Percentiles rank a stretch among this genome's conserved stretches.
Evolutionary conservation across 495 filamentous ascomycete genomes (phyloP).

Genomic region (Aspergillus indologenus): DNA sequence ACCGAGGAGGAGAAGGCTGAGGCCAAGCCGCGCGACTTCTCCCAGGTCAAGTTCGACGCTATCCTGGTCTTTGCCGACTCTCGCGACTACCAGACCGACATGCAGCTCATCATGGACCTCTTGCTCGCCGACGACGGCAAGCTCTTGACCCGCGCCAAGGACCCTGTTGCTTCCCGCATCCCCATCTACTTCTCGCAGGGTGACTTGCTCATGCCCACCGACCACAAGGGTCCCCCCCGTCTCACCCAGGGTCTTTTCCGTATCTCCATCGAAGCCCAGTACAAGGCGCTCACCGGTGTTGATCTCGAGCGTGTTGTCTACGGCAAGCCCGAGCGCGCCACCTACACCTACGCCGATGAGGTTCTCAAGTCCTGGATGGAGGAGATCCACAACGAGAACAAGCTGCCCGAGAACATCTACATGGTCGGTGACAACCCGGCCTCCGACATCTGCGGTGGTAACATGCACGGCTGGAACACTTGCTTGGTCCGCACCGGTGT

Average conservation of each 20-base stretch:
- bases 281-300: slow-evolving; percentile 68
- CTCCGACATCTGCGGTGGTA: slow-evolving; percentile 74
- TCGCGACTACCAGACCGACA: slow-evolving; percentile 78
- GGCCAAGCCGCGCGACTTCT: slow-evolving; percentile 66
- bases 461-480: slow-evolving; percentile 82
- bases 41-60: slow-evolving; percentile 72
- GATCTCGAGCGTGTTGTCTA: slow-evolving; percentile 82
- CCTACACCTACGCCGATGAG: slow-evolving; percentile 79
- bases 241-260: slow-evolving; percentile 76
- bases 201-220: slow-evolving; percentile 72
- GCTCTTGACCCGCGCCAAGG: slow-evolving; percentile 62
- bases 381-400: slow-evolving; percentile 67
- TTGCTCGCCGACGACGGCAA: slow-evolving; percentile 71
- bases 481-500: slow-evolving; percentile 64
- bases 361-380: slow-evolving; percentile 75
- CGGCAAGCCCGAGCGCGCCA: slow-evolving; percentile 75
- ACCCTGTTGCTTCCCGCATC: slow-evolving; percentile 64
- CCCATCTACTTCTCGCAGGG: slow-evolving; percentile 77
- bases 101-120: slow-evolving; percentile 82
- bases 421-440: slow-evolving; percentile 82
- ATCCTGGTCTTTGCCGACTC: slow-evolving; percentile 82
- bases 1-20: slow-evolving; percentile 63
- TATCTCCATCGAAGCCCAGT: slow-evolving; percentile 74
- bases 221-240: slow-evolving; percentile 65
- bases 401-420: slow-evolving; percentile 69